These are phyloP conservation scores for Brettanomyces nanus DNA, from an alignment of 805 yeast genomes.

Conservation along the genomic window DNA sequence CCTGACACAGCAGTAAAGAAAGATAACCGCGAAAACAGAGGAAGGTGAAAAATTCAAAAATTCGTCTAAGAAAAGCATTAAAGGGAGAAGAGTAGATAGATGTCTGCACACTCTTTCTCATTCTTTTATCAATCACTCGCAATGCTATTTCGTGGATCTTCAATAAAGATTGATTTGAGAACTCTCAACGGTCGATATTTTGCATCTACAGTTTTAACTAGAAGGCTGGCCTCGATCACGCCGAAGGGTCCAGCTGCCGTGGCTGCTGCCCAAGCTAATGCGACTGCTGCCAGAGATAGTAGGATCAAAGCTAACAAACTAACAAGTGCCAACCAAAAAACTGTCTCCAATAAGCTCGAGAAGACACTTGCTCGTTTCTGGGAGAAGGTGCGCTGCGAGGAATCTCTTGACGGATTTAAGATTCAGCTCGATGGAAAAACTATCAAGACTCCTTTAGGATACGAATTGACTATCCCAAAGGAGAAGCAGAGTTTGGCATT, in stretches of 20 bases:
- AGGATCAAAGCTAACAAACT: not conserved
- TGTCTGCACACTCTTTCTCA: no score
- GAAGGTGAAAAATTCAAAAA: no score
- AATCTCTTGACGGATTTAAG: slow-evolving; percentile 31
- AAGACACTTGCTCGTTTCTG: slow-evolving; percentile 71
- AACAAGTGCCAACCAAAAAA: slow-evolving; percentile 27
- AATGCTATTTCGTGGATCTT: no score
- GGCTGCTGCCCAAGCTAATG: not conserved
- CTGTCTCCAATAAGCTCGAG: slow-evolving; percentile 64
- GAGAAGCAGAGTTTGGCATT: slow-evolving; percentile 57
- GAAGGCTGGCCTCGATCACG: not conserved
- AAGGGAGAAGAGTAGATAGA: no score
- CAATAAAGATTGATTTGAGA: no score
- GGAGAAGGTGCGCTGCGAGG: slow-evolving; percentile 52
- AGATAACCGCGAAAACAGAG: no score
- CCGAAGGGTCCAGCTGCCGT: not conserved
- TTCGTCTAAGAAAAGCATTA: no score
- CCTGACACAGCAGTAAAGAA: no score
- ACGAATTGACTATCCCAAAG: slow-evolving; percentile 55
- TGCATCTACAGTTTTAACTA: not conserved
- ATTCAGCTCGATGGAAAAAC: slow-evolving; percentile 70
- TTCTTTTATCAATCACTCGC: no score
- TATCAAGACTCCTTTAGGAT: slow-evolving; percentile 78
- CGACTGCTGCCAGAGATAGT: slow-evolving; percentile 1
- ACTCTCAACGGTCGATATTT: no score